These are phyloP conservation scores for Colletotrichum noveboracense DNA, from an alignment of 2,329 filamentous ascomycete genomes.

Conservation along the genomic window DNA sequence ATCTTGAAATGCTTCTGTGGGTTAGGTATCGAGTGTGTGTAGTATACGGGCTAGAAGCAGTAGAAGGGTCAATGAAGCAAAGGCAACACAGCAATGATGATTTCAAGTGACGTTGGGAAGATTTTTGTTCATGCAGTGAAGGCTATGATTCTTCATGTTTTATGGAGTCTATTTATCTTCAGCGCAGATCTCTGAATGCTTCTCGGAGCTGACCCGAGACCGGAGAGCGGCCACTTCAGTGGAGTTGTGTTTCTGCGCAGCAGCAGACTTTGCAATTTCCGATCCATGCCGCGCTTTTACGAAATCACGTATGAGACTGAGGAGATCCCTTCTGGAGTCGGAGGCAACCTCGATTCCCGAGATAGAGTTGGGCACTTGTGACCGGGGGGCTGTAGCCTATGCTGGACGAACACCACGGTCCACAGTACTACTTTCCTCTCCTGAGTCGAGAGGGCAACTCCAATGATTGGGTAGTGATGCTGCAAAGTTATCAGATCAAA, in stretches of 20 bases:
- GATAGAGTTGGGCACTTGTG: not conserved
- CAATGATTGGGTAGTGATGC: not conserved
- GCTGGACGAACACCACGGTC: not conserved
- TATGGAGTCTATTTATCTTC: not conserved
- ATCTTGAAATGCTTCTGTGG: not conserved
- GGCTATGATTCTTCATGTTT: not conserved
- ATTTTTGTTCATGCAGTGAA: not conserved
- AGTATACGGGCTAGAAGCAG: not conserved
- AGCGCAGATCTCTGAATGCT: not conserved
- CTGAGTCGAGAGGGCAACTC: not conserved
- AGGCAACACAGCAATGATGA: not conserved
- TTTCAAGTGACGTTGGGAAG: not conserved
- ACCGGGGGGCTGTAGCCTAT: not conserved
- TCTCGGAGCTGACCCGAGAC: not conserved
- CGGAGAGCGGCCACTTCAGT: not conserved
- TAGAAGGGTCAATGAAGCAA: not conserved
- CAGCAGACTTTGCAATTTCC: not conserved
- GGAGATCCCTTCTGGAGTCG: not conserved
- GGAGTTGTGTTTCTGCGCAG: not conserved
- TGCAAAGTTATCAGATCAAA: not conserved
- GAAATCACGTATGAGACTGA: not conserved
- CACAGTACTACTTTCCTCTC: not conserved
- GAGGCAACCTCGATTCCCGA: not conserved
- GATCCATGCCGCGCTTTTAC: not conserved
- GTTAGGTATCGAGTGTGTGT: not conserved